Conservation (phyloP, 805 yeast genomes). For the Candida ficus region DNA sequence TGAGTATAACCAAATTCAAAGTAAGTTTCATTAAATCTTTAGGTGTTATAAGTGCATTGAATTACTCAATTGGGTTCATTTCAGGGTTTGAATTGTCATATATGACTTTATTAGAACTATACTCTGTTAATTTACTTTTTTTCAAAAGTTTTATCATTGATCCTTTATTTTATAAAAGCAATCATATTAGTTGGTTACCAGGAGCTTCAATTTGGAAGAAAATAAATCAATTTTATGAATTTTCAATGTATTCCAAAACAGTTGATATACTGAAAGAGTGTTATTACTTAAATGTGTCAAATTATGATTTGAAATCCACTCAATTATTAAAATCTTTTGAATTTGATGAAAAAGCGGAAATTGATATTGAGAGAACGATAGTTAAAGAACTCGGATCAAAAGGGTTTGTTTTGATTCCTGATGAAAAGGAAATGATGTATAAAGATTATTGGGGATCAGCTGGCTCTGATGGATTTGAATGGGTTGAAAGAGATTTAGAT, state of each 20-base stretch:
- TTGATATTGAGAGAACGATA: background rate
- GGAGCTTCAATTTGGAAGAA: constrained; percentile 5
- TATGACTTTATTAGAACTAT: constrained; percentile 2
- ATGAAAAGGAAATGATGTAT: constrained; percentile 5
- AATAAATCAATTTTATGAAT: constrained; percentile 1
- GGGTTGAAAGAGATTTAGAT: constrained; percentile 13
- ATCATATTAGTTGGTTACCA: background rate
- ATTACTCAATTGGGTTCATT: background rate
- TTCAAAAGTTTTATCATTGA: constrained; percentile 2
- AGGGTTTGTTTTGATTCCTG: constrained; percentile 4
- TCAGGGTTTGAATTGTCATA: background rate
- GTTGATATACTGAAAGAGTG: constrained; percentile 6
- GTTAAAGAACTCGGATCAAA: background rate
- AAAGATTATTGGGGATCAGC: constrained; percentile 8
- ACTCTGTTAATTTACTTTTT: background rate
- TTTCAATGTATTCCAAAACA: constrained; percentile 3
- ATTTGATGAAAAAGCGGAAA: background rate
- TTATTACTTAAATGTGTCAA: constrained; percentile 7
- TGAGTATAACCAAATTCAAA: background rate
- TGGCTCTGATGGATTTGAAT: constrained; percentile 10
- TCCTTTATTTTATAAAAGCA: background rate
- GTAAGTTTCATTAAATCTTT: background rate
- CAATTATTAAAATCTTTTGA: constrained; percentile 1
- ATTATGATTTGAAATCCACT: constrained; percentile 3
- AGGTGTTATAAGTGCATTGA: background rate